phyloP scores from a whole-genome alignment of 2,329 filamentous ascomycete species.

The Arachnopeziza araneosa region DNA sequence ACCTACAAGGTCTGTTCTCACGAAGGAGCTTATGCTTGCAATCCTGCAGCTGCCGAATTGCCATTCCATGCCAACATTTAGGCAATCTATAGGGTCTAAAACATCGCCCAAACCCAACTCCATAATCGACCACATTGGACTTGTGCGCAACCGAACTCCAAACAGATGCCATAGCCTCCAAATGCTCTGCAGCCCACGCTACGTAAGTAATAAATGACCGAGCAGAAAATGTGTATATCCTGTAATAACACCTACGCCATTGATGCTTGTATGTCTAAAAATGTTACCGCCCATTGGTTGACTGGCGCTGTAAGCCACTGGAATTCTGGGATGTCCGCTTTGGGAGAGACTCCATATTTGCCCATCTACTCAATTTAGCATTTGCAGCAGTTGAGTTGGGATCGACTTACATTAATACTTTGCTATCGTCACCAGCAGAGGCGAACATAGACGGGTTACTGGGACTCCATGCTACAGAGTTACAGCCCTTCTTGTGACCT shows the following conservation, averaged over 20 bases:
- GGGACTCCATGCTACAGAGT: conserved; percentile 86
- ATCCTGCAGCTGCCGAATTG: background rate
- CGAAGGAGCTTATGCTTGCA: background rate
- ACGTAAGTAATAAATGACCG: background rate
- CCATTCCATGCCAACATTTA: background rate
- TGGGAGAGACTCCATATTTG: conserved; percentile 8
- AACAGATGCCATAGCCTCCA: background rate
- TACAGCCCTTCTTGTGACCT: conserved; percentile 73
- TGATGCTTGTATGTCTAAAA: background rate
- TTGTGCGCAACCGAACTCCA: background rate
- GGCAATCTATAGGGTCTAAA: background rate
- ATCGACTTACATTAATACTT: conserved; percentile 74
- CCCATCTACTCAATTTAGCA: conserved; percentile 18
- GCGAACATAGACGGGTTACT: conserved; percentile 78
- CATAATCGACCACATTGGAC: background rate
- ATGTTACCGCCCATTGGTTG: background rate
- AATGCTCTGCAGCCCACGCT: background rate
- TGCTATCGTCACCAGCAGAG: conserved; percentile 81
- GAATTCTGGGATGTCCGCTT: background rate
- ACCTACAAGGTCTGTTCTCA: background rate
- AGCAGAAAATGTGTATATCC: background rate
- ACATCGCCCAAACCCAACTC: background rate
- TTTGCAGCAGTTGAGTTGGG: background rate
- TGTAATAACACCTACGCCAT: background rate
- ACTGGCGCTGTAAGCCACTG: background rate